These are phyloP conservation scores for Punctularia strigosozonata DNA, from an alignment of 768 basidiomycete species.

Conservation along the genomic window DNA sequence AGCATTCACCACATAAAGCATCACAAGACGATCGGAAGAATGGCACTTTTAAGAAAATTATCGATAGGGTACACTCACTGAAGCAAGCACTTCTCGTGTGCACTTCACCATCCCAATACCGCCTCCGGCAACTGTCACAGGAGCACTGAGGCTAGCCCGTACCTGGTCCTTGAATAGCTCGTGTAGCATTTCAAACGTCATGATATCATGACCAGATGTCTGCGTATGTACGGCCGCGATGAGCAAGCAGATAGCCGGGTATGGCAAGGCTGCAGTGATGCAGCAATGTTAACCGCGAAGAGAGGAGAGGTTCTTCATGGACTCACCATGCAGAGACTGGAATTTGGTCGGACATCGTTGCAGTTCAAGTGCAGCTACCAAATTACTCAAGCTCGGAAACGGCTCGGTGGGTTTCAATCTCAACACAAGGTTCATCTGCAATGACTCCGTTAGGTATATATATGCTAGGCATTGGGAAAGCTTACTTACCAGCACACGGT, in stretches of 20 bases:
- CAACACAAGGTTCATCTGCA: conserved; percentile 31
- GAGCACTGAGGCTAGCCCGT: conserved; percentile 58
- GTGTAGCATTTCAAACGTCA: conserved; percentile 89
- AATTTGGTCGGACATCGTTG: conserved; percentile 52
- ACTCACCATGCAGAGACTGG: conserved; percentile 41
- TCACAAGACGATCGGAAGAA: not conserved
- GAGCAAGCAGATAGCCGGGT: conserved; percentile 72
- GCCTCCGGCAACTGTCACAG: conserved; percentile 63
- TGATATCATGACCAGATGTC: conserved; percentile 61
- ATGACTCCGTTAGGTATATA: not conserved
- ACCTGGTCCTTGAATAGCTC: conserved; percentile 70
- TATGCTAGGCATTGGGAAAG: not conserved
- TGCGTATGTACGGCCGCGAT: conserved; percentile 75
- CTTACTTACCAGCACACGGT: conserved; percentile 50
- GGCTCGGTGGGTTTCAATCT: conserved; percentile 36
- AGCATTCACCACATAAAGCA: not conserved
- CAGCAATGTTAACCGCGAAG: not conserved
- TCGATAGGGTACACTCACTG: conserved; percentile 36
- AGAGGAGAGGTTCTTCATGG: not conserved
- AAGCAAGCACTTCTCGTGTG: conserved; percentile 49
- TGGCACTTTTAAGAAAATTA: not conserved
- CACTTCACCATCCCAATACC: conserved; percentile 64
- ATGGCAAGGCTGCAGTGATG: conserved; percentile 48
- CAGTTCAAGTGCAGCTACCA: too few species aligned
- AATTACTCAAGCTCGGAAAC: conserved; percentile 45